Evolutionary conservation across 2,329 filamentous ascomycete genomes (phyloP).

Genomic region (Pseudogymnoascus verrucosus): DNA sequence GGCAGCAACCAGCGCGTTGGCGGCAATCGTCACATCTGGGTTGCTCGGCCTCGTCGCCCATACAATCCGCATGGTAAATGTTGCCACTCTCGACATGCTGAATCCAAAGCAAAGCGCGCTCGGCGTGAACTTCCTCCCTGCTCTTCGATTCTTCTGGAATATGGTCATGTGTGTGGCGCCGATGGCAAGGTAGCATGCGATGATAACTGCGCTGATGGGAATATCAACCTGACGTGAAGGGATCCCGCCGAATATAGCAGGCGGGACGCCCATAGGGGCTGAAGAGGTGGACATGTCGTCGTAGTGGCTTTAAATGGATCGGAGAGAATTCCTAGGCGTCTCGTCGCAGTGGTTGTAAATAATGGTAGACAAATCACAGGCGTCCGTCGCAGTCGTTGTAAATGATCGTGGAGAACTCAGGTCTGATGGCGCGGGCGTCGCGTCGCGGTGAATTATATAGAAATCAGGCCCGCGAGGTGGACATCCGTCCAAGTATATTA

Average conservation of each 20-base stretch:
- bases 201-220: neutral
- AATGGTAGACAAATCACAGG: too few relatives aligned
- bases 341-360: too few relatives aligned
- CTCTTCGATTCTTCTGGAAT: conserved; percentile 42
- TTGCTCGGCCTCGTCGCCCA: conserved; percentile 46
- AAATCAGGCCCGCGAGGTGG: neutral
- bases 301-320: neutral
- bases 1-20: neutral
- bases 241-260: neutral
- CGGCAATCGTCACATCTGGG: conserved; percentile 28
- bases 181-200: neutral
- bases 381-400: too few relatives aligned
- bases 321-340: too few relatives aligned
- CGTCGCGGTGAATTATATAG: neutral
- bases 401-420: too few relatives aligned
- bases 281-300: neutral
- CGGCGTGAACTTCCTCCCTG: conserved; percentile 51
- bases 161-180: conserved; percentile 48
- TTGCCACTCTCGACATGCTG: conserved; percentile 36
- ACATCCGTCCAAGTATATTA: too few relatives aligned
- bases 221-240: neutral
- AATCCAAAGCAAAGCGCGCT: conserved; percentile 51
- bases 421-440: too few relatives aligned
- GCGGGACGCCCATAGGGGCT: neutral
- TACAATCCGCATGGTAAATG: conserved; percentile 40